Evolutionary conservation across 106 monocot genomes (phyloP).

Genomic region (Amphibolis antarctica): DNA sequence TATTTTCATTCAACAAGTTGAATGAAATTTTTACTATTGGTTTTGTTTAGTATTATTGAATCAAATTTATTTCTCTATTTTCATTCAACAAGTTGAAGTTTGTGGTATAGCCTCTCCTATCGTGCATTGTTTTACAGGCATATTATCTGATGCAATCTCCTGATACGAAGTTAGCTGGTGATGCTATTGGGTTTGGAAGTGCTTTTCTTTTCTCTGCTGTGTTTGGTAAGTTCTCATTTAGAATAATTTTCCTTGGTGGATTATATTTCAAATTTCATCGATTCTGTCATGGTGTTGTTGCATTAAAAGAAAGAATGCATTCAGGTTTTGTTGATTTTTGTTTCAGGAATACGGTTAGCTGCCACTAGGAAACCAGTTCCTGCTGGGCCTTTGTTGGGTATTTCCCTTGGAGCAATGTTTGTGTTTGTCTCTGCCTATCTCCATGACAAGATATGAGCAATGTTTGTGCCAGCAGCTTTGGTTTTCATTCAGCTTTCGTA

Average conservation of each 20-base stretch:
- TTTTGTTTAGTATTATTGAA: no score
- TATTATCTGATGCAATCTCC: conserved; percentile 76
- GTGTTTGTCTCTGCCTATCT: conserved; percentile 56
- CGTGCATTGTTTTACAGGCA: conserved; percentile 22
- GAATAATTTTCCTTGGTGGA: background rate
- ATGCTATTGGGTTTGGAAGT: conserved; percentile 62
- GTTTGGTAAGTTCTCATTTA: conserved; percentile 34
- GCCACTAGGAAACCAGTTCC: conserved; percentile 58
- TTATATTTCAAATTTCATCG: background rate
- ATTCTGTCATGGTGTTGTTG: background rate
- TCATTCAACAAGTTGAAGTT: no score
- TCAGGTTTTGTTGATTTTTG: background rate
- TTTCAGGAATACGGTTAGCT: conserved; percentile 59
- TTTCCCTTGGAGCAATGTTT: conserved; percentile 38
- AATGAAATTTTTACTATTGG: no score
- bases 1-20: no score
- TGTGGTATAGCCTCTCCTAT: no score
- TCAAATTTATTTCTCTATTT: no score
- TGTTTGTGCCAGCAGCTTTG: background rate
- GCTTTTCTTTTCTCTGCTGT: conserved; percentile 60
- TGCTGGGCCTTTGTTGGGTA: conserved; percentile 45
- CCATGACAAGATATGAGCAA: conserved; percentile 45
- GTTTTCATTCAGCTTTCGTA: no score
- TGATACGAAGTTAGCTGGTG: conserved; percentile 55
- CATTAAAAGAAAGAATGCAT: background rate